A percentile compares a stretch with the other conserved stretches of the same genome.
phyloP scores from a whole-genome alignment of 305 asterid genomes.

The Fraxinus dipetala region DNA sequence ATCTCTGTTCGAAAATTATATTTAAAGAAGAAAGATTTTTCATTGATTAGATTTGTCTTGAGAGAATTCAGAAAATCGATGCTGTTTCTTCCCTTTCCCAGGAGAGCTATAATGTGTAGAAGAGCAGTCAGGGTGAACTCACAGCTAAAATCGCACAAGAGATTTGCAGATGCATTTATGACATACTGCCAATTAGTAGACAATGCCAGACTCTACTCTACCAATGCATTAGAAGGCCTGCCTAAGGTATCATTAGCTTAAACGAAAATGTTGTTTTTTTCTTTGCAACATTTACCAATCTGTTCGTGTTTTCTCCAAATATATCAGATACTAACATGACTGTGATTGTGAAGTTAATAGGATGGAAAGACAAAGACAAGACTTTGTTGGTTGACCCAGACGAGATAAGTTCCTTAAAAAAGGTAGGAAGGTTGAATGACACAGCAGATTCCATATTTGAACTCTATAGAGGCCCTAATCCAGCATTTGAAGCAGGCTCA shows the following conservation, averaged over 20 bases:
- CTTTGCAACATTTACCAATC: background rate
- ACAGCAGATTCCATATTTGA: slow-evolving; percentile 70
- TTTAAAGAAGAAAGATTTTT: background rate
- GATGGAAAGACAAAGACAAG: slow-evolving; percentile 92
- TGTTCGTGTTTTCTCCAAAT: background rate
- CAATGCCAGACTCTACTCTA: slow-evolving; percentile 72
- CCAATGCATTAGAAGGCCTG: slow-evolving; percentile 89
- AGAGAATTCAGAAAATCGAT: background rate
- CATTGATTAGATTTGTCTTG: background rate
- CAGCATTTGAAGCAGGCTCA: slow-evolving; percentile 72
- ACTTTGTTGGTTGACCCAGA: slow-evolving; percentile 85
- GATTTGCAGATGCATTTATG: slow-evolving; percentile 81
- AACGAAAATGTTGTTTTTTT: background rate
- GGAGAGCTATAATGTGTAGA: slow-evolving; percentile 92
- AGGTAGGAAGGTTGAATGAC: slow-evolving; percentile 58
- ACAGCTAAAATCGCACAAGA: slow-evolving; percentile 82
- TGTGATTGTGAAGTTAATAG: slow-evolving; percentile 65
- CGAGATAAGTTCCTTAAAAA: slow-evolving; percentile 60
- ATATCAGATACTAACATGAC: slow-evolving; percentile 14
- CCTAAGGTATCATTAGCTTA: slow-evolving; percentile 56
- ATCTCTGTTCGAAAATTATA: background rate
- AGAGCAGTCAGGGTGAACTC: slow-evolving; percentile 90
- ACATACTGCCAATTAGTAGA: slow-evolving; percentile 89
- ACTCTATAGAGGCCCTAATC: slow-evolving; percentile 69
- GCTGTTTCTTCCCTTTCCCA: slow-evolving; percentile 24